Evolutionary conservation across 768 basidiomycete genomes (phyloP).

Genomic region (Tubosaeta sp.): DNA sequence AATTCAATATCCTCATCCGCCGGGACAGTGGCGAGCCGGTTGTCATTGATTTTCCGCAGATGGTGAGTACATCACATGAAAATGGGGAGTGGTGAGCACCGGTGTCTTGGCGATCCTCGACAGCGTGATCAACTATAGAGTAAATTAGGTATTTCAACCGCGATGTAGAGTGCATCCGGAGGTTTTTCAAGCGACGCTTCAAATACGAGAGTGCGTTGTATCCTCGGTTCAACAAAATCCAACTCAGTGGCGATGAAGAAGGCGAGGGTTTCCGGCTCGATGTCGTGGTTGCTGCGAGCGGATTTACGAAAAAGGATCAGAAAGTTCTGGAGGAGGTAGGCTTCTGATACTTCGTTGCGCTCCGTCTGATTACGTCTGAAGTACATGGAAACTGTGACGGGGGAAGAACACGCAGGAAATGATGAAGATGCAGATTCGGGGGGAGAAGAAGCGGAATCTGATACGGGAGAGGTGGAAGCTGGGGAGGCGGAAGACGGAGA

Average conservation of each 20-base stretch:
- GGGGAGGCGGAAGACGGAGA: conserved; percentile 28
- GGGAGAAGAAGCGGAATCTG: conserved; percentile 32
- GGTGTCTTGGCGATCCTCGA: conserved; percentile 11
- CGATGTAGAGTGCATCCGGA: conserved; percentile 94
- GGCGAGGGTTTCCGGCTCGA: conserved; percentile 71
- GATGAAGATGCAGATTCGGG: conserved; percentile 27
- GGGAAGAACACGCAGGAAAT: conserved; percentile 24
- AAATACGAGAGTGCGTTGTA: conserved; percentile 88
- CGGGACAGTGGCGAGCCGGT: conserved; percentile 73
- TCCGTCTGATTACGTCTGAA: conserved; percentile 30
- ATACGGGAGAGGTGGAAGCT: conserved; percentile 37
- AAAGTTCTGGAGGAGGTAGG: conserved; percentile 79
- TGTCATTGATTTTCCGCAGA: conserved; percentile 98
- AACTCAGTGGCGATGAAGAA: conserved; percentile 32
- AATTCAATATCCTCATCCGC: conserved; percentile 95
- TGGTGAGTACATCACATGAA: conserved; percentile 95
- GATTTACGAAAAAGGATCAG: conserved; percentile 83
- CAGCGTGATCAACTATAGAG: conserved; percentile 6
- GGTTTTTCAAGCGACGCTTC: conserved; percentile 88
- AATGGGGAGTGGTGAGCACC: conserved; percentile 88
- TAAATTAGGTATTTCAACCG: conserved; percentile 91
- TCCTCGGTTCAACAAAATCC: conserved; percentile 66
- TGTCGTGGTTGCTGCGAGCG: conserved; percentile 90
- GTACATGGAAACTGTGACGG: conserved; percentile 62
- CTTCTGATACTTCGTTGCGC: conserved; percentile 16